Evolutionary conservation across 2,329 filamentous ascomycete genomes (phyloP), one percentile per base, ranked within the genome.

Genomic region (Intubia oerlemansii): DNA sequence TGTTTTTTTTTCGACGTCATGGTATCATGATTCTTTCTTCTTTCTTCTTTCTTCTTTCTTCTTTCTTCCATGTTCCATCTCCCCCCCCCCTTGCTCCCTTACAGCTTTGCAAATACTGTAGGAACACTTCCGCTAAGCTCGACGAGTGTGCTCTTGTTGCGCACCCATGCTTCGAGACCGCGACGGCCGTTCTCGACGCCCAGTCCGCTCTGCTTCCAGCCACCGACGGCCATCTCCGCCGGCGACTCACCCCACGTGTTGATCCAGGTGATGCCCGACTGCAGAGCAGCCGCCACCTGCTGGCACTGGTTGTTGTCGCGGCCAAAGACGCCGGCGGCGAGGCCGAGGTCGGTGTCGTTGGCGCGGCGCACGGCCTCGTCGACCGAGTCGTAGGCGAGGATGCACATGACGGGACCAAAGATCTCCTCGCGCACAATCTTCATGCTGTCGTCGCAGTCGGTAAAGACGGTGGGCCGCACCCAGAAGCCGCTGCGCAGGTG

Each of bases 231-330:
- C 82, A 91, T 91, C 56, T 91, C 81, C 0, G 82, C 79, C 0
- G 81, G 81, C 27, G 66, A 74, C 54, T 91, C 81, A n/a, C 82
- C 81, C 82, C 82, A 91, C 0, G 78, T 82, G 48, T 91, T 91
- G 29, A 91, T 62, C 81, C 81, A 91, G 1, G 79, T 90, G 42
- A 91, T 91, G 19, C 81, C 81, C 0, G 80, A 80, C 44, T 90
- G 63, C 5, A 91, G 54, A 42, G 66, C 60, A 15, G 64, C 60
- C 24, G 85, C 59, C 1, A 85, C 64, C 24, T 64, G 56, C 42
- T 91, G 79, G 31, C 77, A 81, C 27, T 62, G 45, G 40, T 78
- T 74, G 29, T 91, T 49, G 38, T 90, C 67, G 33, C 64, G 66
- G 1, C 78, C 79, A 39, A 90, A 85, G 1, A 91, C 76, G 13